Evolutionary conservation across 2,329 filamentous ascomycete species (phyloP), one percentile per base, ranked within the genome.

Genomic region (Sporothrix variecibatus): DNA sequence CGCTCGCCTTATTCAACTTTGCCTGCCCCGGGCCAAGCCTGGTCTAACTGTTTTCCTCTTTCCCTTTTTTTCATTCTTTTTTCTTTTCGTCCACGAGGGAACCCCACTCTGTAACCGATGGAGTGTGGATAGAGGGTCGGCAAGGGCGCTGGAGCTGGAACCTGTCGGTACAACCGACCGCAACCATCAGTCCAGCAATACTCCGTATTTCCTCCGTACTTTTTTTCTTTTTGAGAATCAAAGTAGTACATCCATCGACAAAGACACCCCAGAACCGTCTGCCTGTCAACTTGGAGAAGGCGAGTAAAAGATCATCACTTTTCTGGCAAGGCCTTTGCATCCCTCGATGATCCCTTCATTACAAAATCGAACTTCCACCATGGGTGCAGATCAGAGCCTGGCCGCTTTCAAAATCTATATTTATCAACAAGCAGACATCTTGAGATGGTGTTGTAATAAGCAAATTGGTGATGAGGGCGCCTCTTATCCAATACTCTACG

Each of bases 1-100:
- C 20, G 49, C 60, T 23, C 31, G 12, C 15, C 28, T 20, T 20
- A 7, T 26, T 43, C 12, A 9, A 8, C 38, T 20, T 28, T 43
- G 62, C 23, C 23, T 46, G 38, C 11, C 62, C 60, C n/a, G 62
- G 62, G 62, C 38, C 62, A 65, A 43, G 38, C n/a, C 38, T n/a
- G 23, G 38, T 26, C 38, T 43, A 46, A 38, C 62, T 1, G 38
- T 26, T 65, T 65, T 40, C 20, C 26, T 40, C 8, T 43, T 26
- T 43, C n/a, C 1, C 20, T 38, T 2, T 11, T 40, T 5, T 38
- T 28, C 17, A 17, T 23, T 23, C 34, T 12, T 43, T n/a, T 26
- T 64, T n/a, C n/a, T 23, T 23, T 64, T 40, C 34, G 31, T 64
- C 58, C 58, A 64, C 58, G 58, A 34, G 58, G 58, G 58, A 64